A percentile compares a stretch with the other conserved stretches of the same genome.
Conservation (phyloP, 805 yeast species). For the Cyberlindnera veronae region DNA sequence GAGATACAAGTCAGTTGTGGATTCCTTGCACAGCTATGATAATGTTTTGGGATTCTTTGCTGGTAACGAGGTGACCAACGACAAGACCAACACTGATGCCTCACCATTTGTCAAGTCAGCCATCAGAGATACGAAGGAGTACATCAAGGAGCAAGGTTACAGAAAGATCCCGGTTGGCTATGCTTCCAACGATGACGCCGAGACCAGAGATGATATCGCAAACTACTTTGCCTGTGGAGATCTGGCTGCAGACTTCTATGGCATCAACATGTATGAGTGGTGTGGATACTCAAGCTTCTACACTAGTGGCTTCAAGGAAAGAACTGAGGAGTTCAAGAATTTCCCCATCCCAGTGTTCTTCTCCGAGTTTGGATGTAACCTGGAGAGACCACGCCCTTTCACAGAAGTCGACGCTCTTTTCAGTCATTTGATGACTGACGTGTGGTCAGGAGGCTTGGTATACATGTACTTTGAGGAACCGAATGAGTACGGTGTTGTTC, state of each 20-base stretch:
- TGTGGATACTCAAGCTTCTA: constrained; percentile 65
- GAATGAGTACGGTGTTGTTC: constrained; percentile 70
- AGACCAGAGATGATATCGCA: constrained; percentile 75
- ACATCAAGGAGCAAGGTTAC: constrained; percentile 62
- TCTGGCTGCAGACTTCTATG: constrained; percentile 66
- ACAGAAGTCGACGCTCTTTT: constrained; percentile 65
- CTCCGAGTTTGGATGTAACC: constrained; percentile 80
- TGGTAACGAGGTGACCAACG: constrained; percentile 95
- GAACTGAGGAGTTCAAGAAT: constrained; percentile 59
- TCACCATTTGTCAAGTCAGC: constrained; percentile 97
- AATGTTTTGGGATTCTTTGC: constrained; percentile 94
- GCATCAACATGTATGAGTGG: constrained; percentile 88
- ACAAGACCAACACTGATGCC: constrained; percentile 75
- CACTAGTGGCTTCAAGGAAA: constrained; percentile 61
- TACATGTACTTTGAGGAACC: constrained; percentile 81
- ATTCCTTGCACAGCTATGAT: constrained; percentile 68
- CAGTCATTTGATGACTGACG: constrained; percentile 64
- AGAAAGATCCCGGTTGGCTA: constrained; percentile 91
- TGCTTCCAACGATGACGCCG: constrained; percentile 84
- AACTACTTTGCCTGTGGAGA: constrained; percentile 85
- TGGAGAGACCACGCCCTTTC: constrained; percentile 63
- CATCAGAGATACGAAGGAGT: constrained; percentile 78
- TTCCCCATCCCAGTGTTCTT: constrained; percentile 73
- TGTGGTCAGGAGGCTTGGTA: constrained; percentile 85
- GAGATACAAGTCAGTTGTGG: constrained; percentile 81